These are phyloP conservation scores for Lojkania enalia DNA, from an alignment of 2,329 filamentous ascomycete genomes.

Conservation along the genomic window DNA sequence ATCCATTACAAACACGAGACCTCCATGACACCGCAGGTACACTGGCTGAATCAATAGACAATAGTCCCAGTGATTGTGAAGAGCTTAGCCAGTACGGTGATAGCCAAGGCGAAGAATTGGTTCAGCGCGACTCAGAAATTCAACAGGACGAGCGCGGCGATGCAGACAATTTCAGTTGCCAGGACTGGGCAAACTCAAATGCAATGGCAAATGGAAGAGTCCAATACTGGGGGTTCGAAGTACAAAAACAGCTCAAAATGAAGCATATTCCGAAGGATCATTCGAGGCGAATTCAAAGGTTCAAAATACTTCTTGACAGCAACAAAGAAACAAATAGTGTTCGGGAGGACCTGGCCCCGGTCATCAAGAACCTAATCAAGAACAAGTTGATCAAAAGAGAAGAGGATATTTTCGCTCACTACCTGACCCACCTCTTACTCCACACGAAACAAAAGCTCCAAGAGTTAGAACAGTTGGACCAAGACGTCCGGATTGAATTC, in stretches of 20 bases:
- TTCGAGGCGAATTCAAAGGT: constrained; percentile 10
- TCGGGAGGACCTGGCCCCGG: constrained; percentile 3
- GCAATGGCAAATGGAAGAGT: no score
- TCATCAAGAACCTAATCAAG: constrained; percentile 8
- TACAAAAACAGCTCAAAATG: constrained; percentile 14
- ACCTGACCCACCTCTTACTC: constrained; percentile 16
- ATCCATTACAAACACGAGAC: constrained; percentile 1
- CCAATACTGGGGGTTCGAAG: constrained; percentile 20
- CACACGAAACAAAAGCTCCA: constrained; percentile 13
- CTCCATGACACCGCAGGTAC: background rate
- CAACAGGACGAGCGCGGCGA: no score
- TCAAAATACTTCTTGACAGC: constrained; percentile 14
- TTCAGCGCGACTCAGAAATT: no score
- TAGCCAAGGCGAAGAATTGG: no score
- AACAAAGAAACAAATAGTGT: constrained; percentile 8
- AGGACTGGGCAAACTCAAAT: no score
- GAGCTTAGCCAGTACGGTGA: no score
- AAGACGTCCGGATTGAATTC: constrained; percentile 13
- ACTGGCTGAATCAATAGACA: no score
- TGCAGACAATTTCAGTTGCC: no score
- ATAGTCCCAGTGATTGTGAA: no score
- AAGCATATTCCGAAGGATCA: constrained; percentile 12
- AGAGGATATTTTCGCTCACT: constrained; percentile 15
- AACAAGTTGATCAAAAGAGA: constrained; percentile 10
- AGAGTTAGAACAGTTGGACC: constrained; percentile 3